Percentiles rank a stretch among this genome's conserved stretches.
These are phyloP conservation scores for Arabis hirsuta DNA, from an alignment of 345 rosid species.

Conservation along the genomic window DNA sequence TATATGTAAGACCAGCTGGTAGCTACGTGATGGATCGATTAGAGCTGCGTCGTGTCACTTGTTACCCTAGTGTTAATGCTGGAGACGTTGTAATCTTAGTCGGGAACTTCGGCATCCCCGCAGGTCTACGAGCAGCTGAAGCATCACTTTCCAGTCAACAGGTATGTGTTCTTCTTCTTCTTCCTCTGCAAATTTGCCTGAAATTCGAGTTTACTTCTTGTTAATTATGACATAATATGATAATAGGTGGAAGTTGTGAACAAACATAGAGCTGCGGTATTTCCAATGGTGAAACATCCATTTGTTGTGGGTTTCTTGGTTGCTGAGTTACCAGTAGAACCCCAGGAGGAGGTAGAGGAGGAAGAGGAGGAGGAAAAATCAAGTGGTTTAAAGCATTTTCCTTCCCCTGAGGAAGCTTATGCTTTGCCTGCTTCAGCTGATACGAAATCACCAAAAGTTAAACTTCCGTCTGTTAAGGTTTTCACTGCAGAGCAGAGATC, in stretches of 20 bases:
- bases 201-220: neutral
- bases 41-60: slow-evolving; percentile 78
- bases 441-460: slow-evolving; percentile 45
- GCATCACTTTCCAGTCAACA: slow-evolving; percentile 78
- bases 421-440: slow-evolving; percentile 48
- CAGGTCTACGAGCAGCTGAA: slow-evolving; percentile 86
- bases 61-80: slow-evolving; percentile 55
- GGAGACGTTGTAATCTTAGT: slow-evolving; percentile 69
- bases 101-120: slow-evolving; percentile 71
- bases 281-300: slow-evolving; percentile 93
- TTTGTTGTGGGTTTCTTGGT: slow-evolving; percentile 94
- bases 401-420: slow-evolving; percentile 62
- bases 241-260: slow-evolving; percentile 66
- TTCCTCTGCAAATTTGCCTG: neutral
- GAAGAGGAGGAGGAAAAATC: slow-evolving; percentile 28
- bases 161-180: slow-evolving; percentile 44
- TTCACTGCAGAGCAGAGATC: slow-evolving; percentile 69
- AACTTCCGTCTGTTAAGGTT: slow-evolving; percentile 46
- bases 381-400: slow-evolving; percentile 41
- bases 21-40: slow-evolving; percentile 93
- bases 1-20: slow-evolving; percentile 93
- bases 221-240: neutral
- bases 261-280: slow-evolving; percentile 73
- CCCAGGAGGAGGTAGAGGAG: slow-evolving; percentile 31
- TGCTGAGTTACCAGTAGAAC: slow-evolving; percentile 69